These are phyloP conservation scores for Linanthus parryae DNA, from an alignment of 148 eudicot species.

Conservation along the genomic window DNA sequence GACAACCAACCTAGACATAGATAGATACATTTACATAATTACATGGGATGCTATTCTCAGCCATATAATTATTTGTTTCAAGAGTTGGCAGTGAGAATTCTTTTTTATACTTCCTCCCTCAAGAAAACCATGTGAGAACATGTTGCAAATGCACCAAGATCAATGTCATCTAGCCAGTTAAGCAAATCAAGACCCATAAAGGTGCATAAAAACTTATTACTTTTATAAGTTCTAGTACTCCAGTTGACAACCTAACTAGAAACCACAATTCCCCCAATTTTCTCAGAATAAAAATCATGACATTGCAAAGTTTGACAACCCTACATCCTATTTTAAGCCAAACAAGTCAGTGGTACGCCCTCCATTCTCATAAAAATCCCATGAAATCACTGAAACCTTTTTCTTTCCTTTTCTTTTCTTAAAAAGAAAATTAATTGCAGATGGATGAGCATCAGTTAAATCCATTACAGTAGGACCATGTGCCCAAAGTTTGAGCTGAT, in stretches of 20 bases:
- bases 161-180: neutral
- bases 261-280: too few relatives aligned
- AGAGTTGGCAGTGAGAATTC: too few relatives aligned
- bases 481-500: neutral
- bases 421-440: too few relatives aligned
- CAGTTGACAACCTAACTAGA: conserved; percentile 1
- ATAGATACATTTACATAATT: too few relatives aligned
- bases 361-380: neutral
- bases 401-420: neutral
- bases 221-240: too few relatives aligned
- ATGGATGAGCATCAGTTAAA: neutral
- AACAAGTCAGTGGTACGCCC: neutral
- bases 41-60: too few relatives aligned
- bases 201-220: neutral
- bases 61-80: too few relatives aligned
- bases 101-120: too few relatives aligned
- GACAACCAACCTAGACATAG: too few relatives aligned
- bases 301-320: neutral
- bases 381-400: neutral
- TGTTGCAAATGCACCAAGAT: neutral
- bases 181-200: conserved; percentile 6
- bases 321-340: neutral
- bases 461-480: neutral
- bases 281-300: too few relatives aligned
- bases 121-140: too few relatives aligned